A percentile compares a stretch with the other conserved stretches of the same genome.
phyloP scores from a whole-genome alignment of 2,329 filamentous ascomycete species.

The Plenodomus biglobosus region DNA sequence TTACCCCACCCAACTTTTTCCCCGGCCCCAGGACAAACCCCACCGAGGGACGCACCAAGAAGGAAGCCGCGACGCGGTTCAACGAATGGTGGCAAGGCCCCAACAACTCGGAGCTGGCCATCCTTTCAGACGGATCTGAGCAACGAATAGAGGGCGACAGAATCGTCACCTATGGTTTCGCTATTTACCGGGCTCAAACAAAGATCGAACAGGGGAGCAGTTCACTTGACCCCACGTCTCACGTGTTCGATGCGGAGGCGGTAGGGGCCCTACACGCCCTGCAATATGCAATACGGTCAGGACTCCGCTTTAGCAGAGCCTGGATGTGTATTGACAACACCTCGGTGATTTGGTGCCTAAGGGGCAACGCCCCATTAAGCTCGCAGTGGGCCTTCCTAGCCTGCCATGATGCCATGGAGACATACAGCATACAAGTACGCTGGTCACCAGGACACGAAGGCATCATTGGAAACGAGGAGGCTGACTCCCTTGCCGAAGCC shows the following conservation, averaged over 20 bases:
- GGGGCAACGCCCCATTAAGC: conserved; percentile 1
- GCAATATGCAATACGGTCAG: neutral
- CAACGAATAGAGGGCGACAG: conserved; percentile 1
- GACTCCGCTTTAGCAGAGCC: neutral
- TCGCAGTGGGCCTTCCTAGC: conserved; percentile 8
- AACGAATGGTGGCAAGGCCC: neutral
- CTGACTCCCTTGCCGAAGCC: neutral
- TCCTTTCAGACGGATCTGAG: conserved; percentile 10
- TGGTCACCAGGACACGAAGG: conserved; percentile 1
- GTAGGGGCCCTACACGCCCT: conserved; percentile 3
- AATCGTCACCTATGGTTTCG: conserved; percentile 4
- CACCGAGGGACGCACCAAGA: neutral
- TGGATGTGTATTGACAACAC: conserved; percentile 10
- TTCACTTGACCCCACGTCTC: neutral
- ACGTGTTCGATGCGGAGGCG: conserved; percentile 7
- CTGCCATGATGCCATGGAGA: conserved; percentile 4
- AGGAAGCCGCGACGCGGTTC: neutral
- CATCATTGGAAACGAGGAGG: neutral
- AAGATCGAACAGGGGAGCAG: neutral
- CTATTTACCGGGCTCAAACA: neutral
- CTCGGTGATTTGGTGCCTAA: conserved; percentile 8
- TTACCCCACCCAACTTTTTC: conserved; percentile 1
- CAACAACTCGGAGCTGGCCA: conserved; percentile 1
- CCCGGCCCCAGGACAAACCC: neutral
- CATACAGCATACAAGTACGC: neutral